A percentile compares a stretch with the other conserved stretches of the same genome.
Evolutionary conservation across 1,284 basidiomycete species (phyloP).

Genomic region (Coniferiporia sulphurascens): DNA sequence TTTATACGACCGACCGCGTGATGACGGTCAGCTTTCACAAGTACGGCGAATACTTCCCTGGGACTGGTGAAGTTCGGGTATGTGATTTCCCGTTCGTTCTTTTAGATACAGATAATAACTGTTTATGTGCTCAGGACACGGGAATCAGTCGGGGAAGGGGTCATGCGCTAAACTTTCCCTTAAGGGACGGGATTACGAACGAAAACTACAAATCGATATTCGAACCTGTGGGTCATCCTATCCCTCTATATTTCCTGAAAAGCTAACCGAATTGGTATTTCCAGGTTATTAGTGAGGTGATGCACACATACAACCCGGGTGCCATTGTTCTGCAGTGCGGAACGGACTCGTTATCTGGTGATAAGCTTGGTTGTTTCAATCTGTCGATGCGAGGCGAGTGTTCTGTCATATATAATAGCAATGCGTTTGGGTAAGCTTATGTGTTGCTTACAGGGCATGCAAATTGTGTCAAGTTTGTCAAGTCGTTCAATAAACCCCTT

Average conservation of each 20-base stretch:
- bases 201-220: slow-evolving; percentile 95
- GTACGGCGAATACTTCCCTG: slow-evolving; percentile 99
- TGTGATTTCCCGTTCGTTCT: slow-evolving; percentile 25
- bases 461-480: slow-evolving; percentile 96
- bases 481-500: slow-evolving; percentile 91
- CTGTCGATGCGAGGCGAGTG: slow-evolving; percentile 73
- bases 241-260: background rate
- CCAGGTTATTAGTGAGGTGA: slow-evolving; percentile 90
- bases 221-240: slow-evolving; percentile 68
- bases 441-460: slow-evolving; percentile 65
- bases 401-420: no score
- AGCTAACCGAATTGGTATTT: background rate
- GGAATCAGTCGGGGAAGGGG: slow-evolving; percentile 92
- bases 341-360: slow-evolving; percentile 96
- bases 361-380: slow-evolving; percentile 95
- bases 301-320: slow-evolving; percentile 94
- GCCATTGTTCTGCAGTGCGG: slow-evolving; percentile 98
- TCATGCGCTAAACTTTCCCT: slow-evolving; percentile 92
- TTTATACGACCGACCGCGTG: slow-evolving; percentile 97
- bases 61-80: slow-evolving; percentile 92
- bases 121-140: slow-evolving; percentile 57
- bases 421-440: no score
- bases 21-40: slow-evolving; percentile 99
- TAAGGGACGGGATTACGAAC: slow-evolving; percentile 95
- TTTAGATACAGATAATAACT: slow-evolving; percentile 7